Percentiles rank a stretch among this genome's conserved stretches.
phyloP scores from a whole-genome alignment of 495 filamentous ascomycete species.

The Podospora pseudocomata region DNA sequence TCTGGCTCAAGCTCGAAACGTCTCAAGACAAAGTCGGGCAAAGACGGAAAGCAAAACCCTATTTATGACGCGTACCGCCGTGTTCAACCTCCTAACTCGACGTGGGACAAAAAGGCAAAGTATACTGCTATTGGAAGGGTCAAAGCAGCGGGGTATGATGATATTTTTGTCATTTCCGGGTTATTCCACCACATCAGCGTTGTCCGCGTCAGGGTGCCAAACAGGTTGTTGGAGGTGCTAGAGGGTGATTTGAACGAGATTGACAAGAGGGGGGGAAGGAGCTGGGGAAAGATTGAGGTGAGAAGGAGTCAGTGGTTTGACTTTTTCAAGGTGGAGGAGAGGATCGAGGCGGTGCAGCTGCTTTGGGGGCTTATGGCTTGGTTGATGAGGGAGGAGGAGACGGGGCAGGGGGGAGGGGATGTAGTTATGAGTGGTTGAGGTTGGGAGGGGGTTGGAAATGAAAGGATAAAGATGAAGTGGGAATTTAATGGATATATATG shows the following conservation, averaged over 20 bases:
- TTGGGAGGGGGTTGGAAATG: background rate
- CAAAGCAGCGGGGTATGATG: slow-evolving; percentile 40
- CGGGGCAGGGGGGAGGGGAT: slow-evolving; percentile 27
- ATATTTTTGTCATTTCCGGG: slow-evolving; percentile 79
- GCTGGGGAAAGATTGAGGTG: slow-evolving; percentile 57
- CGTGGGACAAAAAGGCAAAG: slow-evolving; percentile 74
- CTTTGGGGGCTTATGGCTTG: slow-evolving; percentile 75
- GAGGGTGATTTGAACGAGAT: slow-evolving; percentile 32
- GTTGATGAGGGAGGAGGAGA: slow-evolving; percentile 53
- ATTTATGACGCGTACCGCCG: slow-evolving; percentile 57
- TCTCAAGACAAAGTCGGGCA: slow-evolving; percentile 30
- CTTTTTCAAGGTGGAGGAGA: slow-evolving; percentile 62
- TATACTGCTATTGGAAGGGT: slow-evolving; percentile 71
- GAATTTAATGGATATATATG: background rate
- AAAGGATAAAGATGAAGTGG: no score
- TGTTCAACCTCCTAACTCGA: slow-evolving; percentile 57
- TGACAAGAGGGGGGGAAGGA: slow-evolving; percentile 18
- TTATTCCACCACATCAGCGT: slow-evolving; percentile 81
- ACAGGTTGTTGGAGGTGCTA: slow-evolving; percentile 55
- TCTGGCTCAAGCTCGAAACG: slow-evolving; percentile 34
- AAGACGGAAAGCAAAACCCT: slow-evolving; percentile 41
- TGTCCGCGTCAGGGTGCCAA: slow-evolving; percentile 68
- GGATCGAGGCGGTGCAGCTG: slow-evolving; percentile 65
- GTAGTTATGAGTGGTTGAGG: slow-evolving; percentile 13
- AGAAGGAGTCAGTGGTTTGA: slow-evolving; percentile 77